Conservation (phyloP, 2,329 filamentous ascomycete genomes). For the Verticillium tricorpus region DNA sequence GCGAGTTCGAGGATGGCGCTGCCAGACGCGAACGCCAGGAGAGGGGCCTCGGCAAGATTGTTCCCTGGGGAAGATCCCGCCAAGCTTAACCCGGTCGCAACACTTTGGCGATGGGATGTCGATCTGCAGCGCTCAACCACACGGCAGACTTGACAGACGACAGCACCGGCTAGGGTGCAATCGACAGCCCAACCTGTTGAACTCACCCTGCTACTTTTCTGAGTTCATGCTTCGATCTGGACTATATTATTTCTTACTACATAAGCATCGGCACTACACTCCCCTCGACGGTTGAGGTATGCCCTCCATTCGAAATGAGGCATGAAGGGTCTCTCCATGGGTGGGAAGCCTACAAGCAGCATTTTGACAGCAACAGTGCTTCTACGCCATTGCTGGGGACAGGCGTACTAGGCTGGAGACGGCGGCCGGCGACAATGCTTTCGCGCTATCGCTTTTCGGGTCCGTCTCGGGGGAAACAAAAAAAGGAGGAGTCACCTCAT, state of each 20-base stretch:
- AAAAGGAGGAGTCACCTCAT: neutral
- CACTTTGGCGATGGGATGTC: neutral
- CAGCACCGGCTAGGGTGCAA: neutral
- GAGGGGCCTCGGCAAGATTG: slow-evolving; percentile 49
- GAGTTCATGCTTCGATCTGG: neutral
- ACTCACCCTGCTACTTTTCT: neutral
- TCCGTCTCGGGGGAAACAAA: slow-evolving; percentile 11
- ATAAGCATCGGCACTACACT: slow-evolving; percentile 10
- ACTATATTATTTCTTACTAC: slow-evolving; percentile 10
- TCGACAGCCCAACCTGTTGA: slow-evolving; percentile 29
- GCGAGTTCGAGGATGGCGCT: slow-evolving; percentile 54
- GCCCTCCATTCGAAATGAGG: slow-evolving; percentile 21
- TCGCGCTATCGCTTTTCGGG: slow-evolving; percentile 41
- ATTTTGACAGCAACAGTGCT: slow-evolving; percentile 35
- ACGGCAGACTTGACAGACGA: neutral
- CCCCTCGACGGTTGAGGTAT: slow-evolving; percentile 15
- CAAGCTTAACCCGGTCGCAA: slow-evolving; percentile 13
- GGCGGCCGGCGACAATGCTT: slow-evolving; percentile 45
- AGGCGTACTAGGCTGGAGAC: slow-evolving; percentile 39
- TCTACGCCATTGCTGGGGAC: slow-evolving; percentile 41
- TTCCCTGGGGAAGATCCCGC: slow-evolving; percentile 25
- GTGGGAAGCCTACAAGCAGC: slow-evolving; percentile 9
- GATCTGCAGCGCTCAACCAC: slow-evolving; percentile 24
- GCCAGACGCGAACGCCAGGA: slow-evolving; percentile 53
- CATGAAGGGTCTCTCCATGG: neutral